Evolutionary conservation across 2,329 filamentous ascomycete genomes (phyloP).

Genomic region (Penicillium sp.): DNA sequence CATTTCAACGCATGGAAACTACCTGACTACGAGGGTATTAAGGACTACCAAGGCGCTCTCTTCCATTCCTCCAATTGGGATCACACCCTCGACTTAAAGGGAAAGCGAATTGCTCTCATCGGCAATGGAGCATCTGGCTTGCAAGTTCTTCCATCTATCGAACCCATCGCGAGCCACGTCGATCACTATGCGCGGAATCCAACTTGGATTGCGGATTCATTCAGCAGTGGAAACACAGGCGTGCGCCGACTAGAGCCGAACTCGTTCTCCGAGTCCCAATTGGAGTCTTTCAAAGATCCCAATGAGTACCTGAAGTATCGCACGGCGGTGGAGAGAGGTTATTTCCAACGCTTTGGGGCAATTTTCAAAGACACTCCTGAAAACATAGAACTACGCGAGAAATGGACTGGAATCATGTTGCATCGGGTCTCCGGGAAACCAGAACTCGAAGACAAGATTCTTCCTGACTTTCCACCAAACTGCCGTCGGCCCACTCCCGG

Average conservation of each 20-base stretch:
- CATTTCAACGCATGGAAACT: slow-evolving; percentile 65
- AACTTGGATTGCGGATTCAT: slow-evolving; percentile 67
- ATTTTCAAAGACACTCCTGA: slow-evolving; percentile 56
- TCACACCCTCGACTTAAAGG: slow-evolving; percentile 50
- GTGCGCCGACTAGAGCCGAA: slow-evolving; percentile 57
- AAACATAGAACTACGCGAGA: slow-evolving; percentile 49
- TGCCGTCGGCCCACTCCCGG: slow-evolving; percentile 66
- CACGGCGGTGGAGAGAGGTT: slow-evolving; percentile 58
- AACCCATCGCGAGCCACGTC: slow-evolving; percentile 46
- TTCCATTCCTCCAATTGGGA: slow-evolving; percentile 64
- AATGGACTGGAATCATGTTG: slow-evolving; percentile 55
- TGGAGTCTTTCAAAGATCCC: slow-evolving; percentile 59
- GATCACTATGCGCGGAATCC: slow-evolving; percentile 65
- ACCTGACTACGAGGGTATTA: slow-evolving; percentile 59
- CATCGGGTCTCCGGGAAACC: slow-evolving; percentile 55
- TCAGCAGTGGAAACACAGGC: slow-evolving; percentile 50
- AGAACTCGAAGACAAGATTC: slow-evolving; percentile 54
- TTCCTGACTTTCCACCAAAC: slow-evolving; percentile 63
- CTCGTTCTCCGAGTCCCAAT: slow-evolving; percentile 53
- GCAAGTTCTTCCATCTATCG: slow-evolving; percentile 48
- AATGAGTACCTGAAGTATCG: slow-evolving; percentile 60
- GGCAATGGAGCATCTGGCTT: slow-evolving; percentile 64
- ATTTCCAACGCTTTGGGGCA: slow-evolving; percentile 58
- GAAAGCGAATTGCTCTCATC: slow-evolving; percentile 55
- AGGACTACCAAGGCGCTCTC: slow-evolving; percentile 55